Base-by-base conservation (phyloP, 1,139 yeast species). In the Scheffersomyces insectosa region DNA sequence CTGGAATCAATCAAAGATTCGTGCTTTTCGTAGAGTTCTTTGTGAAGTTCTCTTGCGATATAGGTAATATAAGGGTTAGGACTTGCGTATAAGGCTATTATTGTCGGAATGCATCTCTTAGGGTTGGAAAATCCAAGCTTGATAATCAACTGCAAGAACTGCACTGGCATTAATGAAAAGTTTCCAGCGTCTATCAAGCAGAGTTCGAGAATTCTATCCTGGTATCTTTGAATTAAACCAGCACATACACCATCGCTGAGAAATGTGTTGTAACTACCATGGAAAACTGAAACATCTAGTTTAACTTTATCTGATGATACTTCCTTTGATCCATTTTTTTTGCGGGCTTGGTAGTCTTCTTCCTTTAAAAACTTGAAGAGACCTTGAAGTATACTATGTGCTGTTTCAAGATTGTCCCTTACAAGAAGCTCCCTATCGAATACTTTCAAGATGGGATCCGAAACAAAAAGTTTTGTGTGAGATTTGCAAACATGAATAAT, bases 41-140 rank as follows among this genome's bases (percentile, higher is more conserved):
- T 58, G 52, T 86, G 86, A 44, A 86, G 65, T 2, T 70, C 74
- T 2, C 66, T 48, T 0, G 91, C 88, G 8, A 75, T 63, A 1
- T 60, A 60, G 31, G 75, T 66, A 25, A 85, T 68, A n/a, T 63
- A 60, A 2, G 57, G 57, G 25, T 68, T 64, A 0, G 69, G 61
- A 1, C 89, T 80, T 0, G 88, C 74, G 47, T 83, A 82, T 35
- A 89, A 65, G 0, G 93, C 93, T 43, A 88, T 75, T 2, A 87
- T 70, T 0, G 89, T 83, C 0, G 91, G 78, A 10, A 84, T 77
- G 51, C 90, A 81, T 5, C 73, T 55, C 43, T 85, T 79, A 1
- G 96, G 96, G 55, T 85, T 88, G 0, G 85, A 86, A 60, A 80
- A 83, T 0, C 96, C 96, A 40, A 80, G 70, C 28, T 72, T 71